Conservation (phyloP, 306 rosid species). For the Dalbergia cultrata region DNA sequence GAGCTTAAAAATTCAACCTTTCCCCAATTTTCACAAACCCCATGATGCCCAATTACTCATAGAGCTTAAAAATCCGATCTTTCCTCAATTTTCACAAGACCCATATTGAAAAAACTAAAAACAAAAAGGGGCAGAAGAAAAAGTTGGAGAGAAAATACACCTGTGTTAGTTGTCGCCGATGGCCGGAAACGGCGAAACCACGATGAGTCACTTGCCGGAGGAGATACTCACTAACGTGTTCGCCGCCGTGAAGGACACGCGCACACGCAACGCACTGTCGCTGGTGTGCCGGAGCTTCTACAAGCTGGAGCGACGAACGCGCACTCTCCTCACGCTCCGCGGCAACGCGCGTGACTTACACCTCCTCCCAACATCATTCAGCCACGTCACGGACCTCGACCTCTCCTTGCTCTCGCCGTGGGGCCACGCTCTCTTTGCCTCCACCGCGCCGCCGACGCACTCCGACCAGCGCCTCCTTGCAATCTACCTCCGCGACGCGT, state of each 20-base stretch:
- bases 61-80: neutral
- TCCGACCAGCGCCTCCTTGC: slow-evolving; percentile 69
- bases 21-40: neutral
- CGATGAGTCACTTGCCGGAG: slow-evolving; percentile 63
- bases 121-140: neutral
- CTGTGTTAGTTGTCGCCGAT: neutral
- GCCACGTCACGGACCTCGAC: slow-evolving; percentile 69
- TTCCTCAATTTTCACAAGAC: neutral
- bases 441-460: slow-evolving; percentile 38
- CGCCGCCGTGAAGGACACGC: slow-evolving; percentile 57
- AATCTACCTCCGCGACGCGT: slow-evolving; percentile 65
- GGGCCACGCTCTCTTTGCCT: slow-evolving; percentile 84
- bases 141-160: neutral
- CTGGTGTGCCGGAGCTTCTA: slow-evolving; percentile 67
- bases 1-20: neutral
- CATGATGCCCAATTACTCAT: neutral
- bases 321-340: slow-evolving; percentile 73
- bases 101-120: too few relatives aligned
- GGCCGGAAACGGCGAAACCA: slow-evolving; percentile 38
- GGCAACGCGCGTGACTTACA: slow-evolving; percentile 90
- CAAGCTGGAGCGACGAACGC: slow-evolving; percentile 71
- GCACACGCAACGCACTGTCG: slow-evolving; percentile 76
- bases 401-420: slow-evolving; percentile 85
- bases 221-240: slow-evolving; percentile 59
- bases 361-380: slow-evolving; percentile 71